Conservation (phyloP, 495 filamentous ascomycete genomes). For the Halenospora varia region DNA sequence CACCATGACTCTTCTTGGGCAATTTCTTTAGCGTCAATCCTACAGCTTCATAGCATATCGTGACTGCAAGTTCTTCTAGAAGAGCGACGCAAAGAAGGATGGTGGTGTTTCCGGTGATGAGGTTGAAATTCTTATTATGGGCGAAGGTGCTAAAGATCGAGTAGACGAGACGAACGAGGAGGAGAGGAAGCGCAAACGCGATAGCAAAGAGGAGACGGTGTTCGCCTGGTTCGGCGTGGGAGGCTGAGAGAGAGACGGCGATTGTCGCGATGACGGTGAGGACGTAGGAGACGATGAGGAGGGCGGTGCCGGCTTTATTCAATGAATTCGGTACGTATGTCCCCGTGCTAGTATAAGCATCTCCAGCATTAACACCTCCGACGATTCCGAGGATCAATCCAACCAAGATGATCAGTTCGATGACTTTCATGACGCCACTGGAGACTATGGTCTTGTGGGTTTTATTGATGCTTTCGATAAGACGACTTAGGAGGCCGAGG, state of each 20-base stretch:
- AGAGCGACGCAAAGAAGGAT: slow-evolving; percentile 36
- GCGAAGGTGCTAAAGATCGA: slow-evolving; percentile 31
- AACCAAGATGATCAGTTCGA: slow-evolving; percentile 23
- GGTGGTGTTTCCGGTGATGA: slow-evolving; percentile 32
- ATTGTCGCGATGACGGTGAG: slow-evolving; percentile 22
- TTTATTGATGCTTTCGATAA: slow-evolving; percentile 18
- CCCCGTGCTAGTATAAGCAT: slow-evolving; percentile 6
- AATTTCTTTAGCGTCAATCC: slow-evolving; percentile 31
- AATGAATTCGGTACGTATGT: slow-evolving; percentile 7
- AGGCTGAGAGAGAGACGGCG: slow-evolving; percentile 5
- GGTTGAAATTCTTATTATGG: slow-evolving; percentile 29
- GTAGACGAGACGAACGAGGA: slow-evolving; percentile 41
- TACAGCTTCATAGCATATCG: slow-evolving; percentile 27
- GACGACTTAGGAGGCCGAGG: slow-evolving; percentile 25
- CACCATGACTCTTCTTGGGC: not conserved
- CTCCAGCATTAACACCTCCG: slow-evolving; percentile 21
- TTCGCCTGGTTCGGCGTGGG: slow-evolving; percentile 27
- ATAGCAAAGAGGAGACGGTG: slow-evolving; percentile 34
- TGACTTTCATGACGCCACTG: slow-evolving; percentile 7
- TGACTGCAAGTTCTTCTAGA: slow-evolving; percentile 35
- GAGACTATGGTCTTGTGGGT: slow-evolving; percentile 13
- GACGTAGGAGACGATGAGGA: slow-evolving; percentile 23
- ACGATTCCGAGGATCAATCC: slow-evolving; percentile 28
- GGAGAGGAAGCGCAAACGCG: slow-evolving; percentile 31
- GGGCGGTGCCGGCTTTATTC: slow-evolving; percentile 23